Conservation (phyloP, 495 filamentous ascomycete genomes). For the Lindgomyces ingoldianus region DNA sequence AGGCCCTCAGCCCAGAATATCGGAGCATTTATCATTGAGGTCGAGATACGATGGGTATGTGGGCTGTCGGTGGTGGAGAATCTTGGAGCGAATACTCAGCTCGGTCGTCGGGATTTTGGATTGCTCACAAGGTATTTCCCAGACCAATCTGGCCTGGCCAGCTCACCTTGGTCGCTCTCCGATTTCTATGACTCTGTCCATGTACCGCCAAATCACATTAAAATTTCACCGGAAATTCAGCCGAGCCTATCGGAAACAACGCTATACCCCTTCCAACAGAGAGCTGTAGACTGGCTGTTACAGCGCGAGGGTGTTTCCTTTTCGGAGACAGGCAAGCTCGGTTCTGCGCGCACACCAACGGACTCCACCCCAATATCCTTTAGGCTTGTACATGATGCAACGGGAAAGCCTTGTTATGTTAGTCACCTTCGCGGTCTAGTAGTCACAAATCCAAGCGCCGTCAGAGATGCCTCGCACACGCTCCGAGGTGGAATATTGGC, state of each 20-base stretch:
- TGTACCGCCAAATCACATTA: slow-evolving; percentile 52
- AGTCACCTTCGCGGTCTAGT: slow-evolving; percentile 68
- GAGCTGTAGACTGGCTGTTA: slow-evolving; percentile 72
- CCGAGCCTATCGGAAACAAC: slow-evolving; percentile 50
- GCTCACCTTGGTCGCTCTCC: slow-evolving; percentile 39
- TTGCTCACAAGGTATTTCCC: slow-evolving; percentile 31
- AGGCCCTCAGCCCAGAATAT: not conserved
- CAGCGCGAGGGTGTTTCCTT: slow-evolving; percentile 57
- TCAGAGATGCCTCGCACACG: slow-evolving; percentile 42
- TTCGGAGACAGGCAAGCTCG: slow-evolving; percentile 7
- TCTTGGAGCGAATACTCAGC: not conserved
- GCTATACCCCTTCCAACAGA: slow-evolving; percentile 71
- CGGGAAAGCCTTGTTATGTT: slow-evolving; percentile 37
- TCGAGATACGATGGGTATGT: slow-evolving; percentile 24
- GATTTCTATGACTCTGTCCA: slow-evolving; percentile 70
- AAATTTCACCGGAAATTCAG: slow-evolving; percentile 48
- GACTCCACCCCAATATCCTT: slow-evolving; percentile 22
- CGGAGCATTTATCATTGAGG: not conserved
- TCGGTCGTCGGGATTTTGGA: slow-evolving; percentile 7
- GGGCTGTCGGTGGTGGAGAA: slow-evolving; percentile 24
- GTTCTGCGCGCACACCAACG: not conserved
- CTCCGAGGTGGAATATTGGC: slow-evolving; percentile 70
- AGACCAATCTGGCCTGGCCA: not conserved
- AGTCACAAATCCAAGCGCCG: slow-evolving; percentile 54
- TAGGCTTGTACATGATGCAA: slow-evolving; percentile 23